Evolutionary conservation across 1,284 basidiomycete species (phyloP).

Genomic region (Boletellus deceptivus): DNA sequence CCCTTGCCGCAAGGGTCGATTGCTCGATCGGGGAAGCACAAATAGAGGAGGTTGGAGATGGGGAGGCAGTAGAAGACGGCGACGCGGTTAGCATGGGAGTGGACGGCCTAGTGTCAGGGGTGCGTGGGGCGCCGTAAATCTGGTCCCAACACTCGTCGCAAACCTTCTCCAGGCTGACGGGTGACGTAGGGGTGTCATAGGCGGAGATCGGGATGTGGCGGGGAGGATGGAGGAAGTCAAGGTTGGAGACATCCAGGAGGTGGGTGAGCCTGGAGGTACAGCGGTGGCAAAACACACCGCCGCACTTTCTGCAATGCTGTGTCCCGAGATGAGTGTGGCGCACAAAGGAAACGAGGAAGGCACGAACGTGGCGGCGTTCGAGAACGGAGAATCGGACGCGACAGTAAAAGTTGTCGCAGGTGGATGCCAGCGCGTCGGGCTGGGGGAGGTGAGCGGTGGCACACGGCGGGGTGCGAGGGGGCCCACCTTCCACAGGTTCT

Average conservation of each 20-base stretch:
- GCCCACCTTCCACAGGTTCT: constrained; percentile 68
- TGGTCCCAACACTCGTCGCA: constrained; percentile 74
- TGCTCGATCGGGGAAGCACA: constrained; percentile 37
- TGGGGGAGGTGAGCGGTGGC: constrained; percentile 28
- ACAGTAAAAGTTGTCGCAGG: constrained; percentile 73
- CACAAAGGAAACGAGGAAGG: constrained; percentile 5
- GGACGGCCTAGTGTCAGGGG: constrained; percentile 41
- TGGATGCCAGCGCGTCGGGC: constrained; percentile 58
- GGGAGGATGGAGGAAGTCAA: constrained; percentile 67
- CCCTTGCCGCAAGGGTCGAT: constrained; percentile 22
- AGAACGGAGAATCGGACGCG: constrained; percentile 59
- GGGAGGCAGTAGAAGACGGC: constrained; percentile 30
- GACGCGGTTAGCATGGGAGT: constrained; percentile 31
- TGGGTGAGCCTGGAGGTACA: constrained; percentile 57
- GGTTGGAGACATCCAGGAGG: constrained; percentile 65
- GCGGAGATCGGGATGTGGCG: constrained; percentile 54
- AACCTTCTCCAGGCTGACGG: constrained; percentile 51
- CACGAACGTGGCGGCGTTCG: constrained; percentile 68
- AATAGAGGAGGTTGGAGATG: constrained; percentile 35
- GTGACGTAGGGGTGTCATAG: constrained; percentile 56
- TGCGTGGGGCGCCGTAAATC: constrained; percentile 54
- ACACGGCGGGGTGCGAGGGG: neutral
- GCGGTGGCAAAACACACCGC: constrained; percentile 65
- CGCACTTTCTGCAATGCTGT: constrained; percentile 78
- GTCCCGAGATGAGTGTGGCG: constrained; percentile 15